A percentile compares a stretch with the other conserved stretches of the same genome.
phyloP scores from a whole-genome alignment of 2,329 filamentous ascomycete species.

The Aspergillus sp. region DNA sequence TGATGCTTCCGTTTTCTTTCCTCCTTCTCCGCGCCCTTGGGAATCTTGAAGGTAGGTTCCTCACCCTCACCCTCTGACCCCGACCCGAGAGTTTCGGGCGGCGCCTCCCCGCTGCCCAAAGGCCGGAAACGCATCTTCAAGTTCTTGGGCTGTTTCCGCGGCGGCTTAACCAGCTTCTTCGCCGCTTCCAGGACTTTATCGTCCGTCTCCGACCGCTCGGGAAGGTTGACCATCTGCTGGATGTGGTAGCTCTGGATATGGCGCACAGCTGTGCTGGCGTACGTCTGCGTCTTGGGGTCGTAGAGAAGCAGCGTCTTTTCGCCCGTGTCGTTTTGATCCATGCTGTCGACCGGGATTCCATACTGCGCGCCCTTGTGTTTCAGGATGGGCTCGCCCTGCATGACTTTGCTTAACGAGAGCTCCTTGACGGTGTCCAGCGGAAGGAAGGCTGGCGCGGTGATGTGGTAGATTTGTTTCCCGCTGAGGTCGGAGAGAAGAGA shows the following conservation, averaged over 20 bases:
- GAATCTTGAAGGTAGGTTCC: slow-evolving; percentile 30
- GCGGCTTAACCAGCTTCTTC: slow-evolving; percentile 31
- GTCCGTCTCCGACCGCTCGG: slow-evolving; percentile 21
- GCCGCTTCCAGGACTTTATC: slow-evolving; percentile 22
- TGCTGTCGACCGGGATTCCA: slow-evolving; percentile 35
- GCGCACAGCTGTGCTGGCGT: slow-evolving; percentile 23
- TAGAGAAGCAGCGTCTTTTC: slow-evolving; percentile 37
- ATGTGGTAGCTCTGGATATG: slow-evolving; percentile 34
- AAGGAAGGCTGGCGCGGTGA: slow-evolving; percentile 45
- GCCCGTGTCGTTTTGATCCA: slow-evolving; percentile 24
- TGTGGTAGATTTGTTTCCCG: slow-evolving; percentile 49
- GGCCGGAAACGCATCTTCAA: slow-evolving; percentile 46
- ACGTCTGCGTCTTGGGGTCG: slow-evolving; percentile 34
- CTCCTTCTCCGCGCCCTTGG: slow-evolving; percentile 26
- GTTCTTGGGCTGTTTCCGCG: slow-evolving; percentile 40
- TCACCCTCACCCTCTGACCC: slow-evolving; percentile 38
- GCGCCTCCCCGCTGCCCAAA: slow-evolving; percentile 33
- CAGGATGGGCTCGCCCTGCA: slow-evolving; percentile 41
- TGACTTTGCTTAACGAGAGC: slow-evolving; percentile 40
- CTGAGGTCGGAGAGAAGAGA: slow-evolving; percentile 37
- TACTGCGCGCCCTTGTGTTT: slow-evolving; percentile 43
- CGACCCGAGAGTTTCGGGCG: slow-evolving; percentile 35
- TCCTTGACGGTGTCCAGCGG: slow-evolving; percentile 45
- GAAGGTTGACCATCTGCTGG: slow-evolving; percentile 36
- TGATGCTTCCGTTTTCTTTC: slow-evolving; percentile 39